These are phyloP conservation scores for Solanum hybrid DNA, from an alignment of 305 asterid genomes.

Conservation along the genomic window DNA sequence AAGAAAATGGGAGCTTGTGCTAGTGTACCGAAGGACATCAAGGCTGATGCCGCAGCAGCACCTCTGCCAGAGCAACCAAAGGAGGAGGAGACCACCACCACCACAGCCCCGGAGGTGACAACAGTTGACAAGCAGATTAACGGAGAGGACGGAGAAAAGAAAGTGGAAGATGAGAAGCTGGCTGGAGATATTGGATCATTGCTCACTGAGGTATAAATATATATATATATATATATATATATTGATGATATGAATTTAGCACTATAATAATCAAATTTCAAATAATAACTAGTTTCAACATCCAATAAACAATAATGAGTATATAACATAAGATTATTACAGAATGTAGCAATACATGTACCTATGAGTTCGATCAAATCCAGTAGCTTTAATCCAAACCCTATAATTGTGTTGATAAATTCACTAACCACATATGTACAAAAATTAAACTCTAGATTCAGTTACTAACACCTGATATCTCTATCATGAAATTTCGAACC, in stretches of 20 bases:
- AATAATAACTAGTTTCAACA: background rate
- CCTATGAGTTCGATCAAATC: background rate
- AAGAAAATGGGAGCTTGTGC: slow-evolving; percentile 48
- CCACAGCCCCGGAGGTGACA: background rate
- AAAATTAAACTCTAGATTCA: background rate
- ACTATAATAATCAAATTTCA: background rate
- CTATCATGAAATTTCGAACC: background rate
- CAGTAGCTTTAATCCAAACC: background rate
- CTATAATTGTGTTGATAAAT: background rate
- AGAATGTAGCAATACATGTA: background rate
- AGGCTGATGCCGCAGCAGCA: slow-evolving; percentile 17
- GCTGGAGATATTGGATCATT: background rate
- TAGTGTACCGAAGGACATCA: slow-evolving; percentile 40
- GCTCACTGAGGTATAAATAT: background rate
- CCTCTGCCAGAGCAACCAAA: slow-evolving; percentile 30
- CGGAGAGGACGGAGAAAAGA: background rate
- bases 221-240: background rate
- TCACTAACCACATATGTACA: background rate
- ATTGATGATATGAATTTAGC: background rate
- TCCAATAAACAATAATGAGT: background rate
- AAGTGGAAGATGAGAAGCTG: slow-evolving; percentile 16
- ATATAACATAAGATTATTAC: background rate
- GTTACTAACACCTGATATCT: background rate
- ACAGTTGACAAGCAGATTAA: background rate
- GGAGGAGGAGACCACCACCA: slow-evolving; percentile 23